Evolutionary conservation across 495 filamentous ascomycete genomes (phyloP).

Genomic region (Annulohypoxylon nitens): DNA sequence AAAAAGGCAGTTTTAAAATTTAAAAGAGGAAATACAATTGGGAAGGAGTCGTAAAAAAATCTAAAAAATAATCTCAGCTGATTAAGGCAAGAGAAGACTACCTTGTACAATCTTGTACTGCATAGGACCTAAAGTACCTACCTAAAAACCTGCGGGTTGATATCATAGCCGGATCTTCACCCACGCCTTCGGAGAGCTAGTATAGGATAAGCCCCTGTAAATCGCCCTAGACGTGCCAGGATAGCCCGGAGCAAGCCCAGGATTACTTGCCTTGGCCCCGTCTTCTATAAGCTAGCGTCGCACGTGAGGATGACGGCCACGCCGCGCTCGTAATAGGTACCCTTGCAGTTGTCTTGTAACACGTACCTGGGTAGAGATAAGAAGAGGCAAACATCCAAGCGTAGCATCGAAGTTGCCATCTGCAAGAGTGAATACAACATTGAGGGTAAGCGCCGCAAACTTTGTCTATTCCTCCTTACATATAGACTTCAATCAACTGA

Average conservation of each 20-base stretch:
- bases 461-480: background rate
- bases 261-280: conserved; percentile 17
- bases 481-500: background rate
- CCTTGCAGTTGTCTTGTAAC: conserved; percentile 14
- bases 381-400: background rate
- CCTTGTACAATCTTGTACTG: too few species aligned
- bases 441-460: background rate
- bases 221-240: conserved; percentile 19
- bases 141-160: conserved; percentile 32
- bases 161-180: conserved; percentile 35
- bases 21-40: conserved; percentile 8
- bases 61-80: conserved; percentile 30
- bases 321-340: conserved; percentile 22
- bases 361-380: conserved; percentile 32
- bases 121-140: too few species aligned
- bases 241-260: background rate
- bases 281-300: conserved; percentile 27
- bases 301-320: conserved; percentile 31
- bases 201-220: conserved; percentile 24
- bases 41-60: conserved; percentile 27
- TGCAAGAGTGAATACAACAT: background rate
- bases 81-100: conserved; percentile 3
- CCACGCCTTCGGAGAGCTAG: conserved; percentile 8
- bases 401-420: background rate
- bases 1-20: background rate